phyloP scores from a whole-genome alignment of 2,329 filamentous ascomycete species.

The Pyrenochaeta sp. region DNA sequence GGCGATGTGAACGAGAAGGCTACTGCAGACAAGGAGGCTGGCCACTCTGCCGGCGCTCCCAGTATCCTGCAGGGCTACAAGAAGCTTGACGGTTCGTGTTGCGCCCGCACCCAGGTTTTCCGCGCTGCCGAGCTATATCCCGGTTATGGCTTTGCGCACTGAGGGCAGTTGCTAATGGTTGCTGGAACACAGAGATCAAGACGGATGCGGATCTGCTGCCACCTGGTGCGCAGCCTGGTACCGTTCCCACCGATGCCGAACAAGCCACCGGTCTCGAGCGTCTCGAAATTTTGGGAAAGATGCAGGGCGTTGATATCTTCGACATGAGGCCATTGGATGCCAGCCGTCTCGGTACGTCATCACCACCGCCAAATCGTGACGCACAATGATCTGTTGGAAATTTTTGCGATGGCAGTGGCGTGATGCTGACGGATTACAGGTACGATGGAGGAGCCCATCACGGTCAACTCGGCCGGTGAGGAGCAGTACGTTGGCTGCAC shows the following conservation, averaged over 20 bases:
- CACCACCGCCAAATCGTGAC: not conserved
- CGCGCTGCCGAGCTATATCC: constrained; percentile 18
- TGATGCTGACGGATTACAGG: constrained; percentile 60
- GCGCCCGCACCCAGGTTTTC: constrained; percentile 20
- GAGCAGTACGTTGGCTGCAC: constrained; percentile 99
- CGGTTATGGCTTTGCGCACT: not conserved
- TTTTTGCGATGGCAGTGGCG: not conserved
- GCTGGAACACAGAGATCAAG: constrained; percentile 76
- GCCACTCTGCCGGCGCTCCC: constrained; percentile 34
- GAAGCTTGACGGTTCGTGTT: constrained; percentile 55
- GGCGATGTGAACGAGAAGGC: constrained; percentile 47
- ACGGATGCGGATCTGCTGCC: constrained; percentile 81
- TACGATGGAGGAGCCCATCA: constrained; percentile 85
- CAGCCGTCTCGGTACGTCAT: constrained; percentile 77
- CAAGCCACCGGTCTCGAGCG: constrained; percentile 97
- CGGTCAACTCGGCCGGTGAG: constrained; percentile 89
- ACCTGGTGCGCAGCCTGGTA: constrained; percentile 82
- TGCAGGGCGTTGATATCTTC: constrained; percentile 97
- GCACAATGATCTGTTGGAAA: not conserved
- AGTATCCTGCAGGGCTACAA: constrained; percentile 49
- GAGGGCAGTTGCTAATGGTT: constrained; percentile 38
- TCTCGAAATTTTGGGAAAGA: constrained; percentile 98
- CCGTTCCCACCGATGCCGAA: constrained; percentile 91
- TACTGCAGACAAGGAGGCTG: constrained; percentile 47
- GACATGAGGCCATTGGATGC: constrained; percentile 97